Evolutionary conservation across 192 early-diverging fungal species (phyloP), one percentile per base, ranked within the genome.

Genomic region (Powellomyces hirtus): DNA sequence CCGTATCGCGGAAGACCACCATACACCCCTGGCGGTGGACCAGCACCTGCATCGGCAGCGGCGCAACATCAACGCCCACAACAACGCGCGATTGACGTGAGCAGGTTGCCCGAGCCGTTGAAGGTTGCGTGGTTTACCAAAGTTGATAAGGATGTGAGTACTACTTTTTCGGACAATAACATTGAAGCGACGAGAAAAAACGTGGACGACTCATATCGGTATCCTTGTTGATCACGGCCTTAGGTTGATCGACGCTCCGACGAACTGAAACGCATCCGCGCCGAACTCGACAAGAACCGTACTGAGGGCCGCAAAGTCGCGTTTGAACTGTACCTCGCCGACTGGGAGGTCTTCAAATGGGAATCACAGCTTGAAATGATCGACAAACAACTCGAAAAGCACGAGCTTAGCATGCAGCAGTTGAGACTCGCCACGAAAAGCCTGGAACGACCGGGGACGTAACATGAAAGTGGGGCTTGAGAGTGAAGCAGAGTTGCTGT

Each of bases 341-440:
- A 58, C 38, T 72, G 71, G 71, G 71, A 72, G 46, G 71, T 72
- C 8, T 33, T 59, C 27, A 72, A 72, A 50, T 71, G 62, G 62
- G 60, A 62, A 51, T 27, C 50, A 2, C 59, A 64, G 51, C 27
- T 37, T 16, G 61, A 50, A 27, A 36, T 53, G 16, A 37, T 71
- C 16, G n/a, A 52, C 8, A 20, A 22, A 37, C 60, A 71, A 53
- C 16, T 71, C 33, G 69, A 63, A 46, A 35, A 63, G 49, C 46
- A 66, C 31, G 69, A 71, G 0, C 27, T 31, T 33, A 53, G 61
- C 34, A 20, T 68, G 10, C 13, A 6, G 31, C n/a, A 14, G 38
- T 8, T 66, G 62, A 56, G 29, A 34, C n/a, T n/a, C n/a, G n/a
- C n/a, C n/a, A n/a, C n/a, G n/a, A n/a, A n/a, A n/a, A n/a, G n/a